Conservation (phyloP, 257 asterid species). For the Lithospermum erythrorhizon region DNA sequence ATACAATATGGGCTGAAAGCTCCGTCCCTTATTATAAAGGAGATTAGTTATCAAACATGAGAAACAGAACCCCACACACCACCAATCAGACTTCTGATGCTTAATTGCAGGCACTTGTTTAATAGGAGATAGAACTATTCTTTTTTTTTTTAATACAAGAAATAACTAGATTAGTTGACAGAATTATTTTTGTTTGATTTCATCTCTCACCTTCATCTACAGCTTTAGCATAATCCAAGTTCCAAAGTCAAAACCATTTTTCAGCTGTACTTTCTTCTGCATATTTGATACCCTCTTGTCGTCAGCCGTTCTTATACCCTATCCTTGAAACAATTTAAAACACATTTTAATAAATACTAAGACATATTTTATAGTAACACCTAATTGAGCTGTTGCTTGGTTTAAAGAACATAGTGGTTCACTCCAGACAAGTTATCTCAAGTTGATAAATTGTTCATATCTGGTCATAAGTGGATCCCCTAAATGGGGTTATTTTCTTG, state of each 20-base stretch:
- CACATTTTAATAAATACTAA: not conserved
- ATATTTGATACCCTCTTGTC: slow-evolving; percentile 25
- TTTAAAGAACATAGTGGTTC: not conserved
- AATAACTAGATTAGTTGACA: not conserved
- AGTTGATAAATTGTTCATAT: not conserved
- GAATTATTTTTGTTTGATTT: slow-evolving; percentile 7
- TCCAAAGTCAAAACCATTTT: slow-evolving; percentile 16
- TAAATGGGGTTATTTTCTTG: slow-evolving; percentile 28
- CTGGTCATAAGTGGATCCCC: not conserved
- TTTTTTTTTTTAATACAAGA: too few species aligned
- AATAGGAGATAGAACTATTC: not conserved
- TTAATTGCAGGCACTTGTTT: slow-evolving; percentile 1
- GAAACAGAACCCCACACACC: slow-evolving; percentile 18
- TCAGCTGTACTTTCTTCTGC: slow-evolving; percentile 11
- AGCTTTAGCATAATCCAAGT: slow-evolving; percentile 19
- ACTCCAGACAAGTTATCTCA: not conserved
- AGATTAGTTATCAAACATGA: slow-evolving; percentile 7
- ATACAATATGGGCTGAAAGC: slow-evolving; percentile 32
- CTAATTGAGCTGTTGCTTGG: not conserved
- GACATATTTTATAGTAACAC: too few species aligned
- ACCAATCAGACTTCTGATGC: slow-evolving; percentile 24
- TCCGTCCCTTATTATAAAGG: slow-evolving; percentile 39
- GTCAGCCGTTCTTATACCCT: not conserved
- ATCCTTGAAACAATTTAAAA: not conserved
- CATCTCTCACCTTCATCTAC: slow-evolving; percentile 18